phyloP scores from a whole-genome alignment of 495 filamentous ascomycete species.

The Annulohypoxylon moriforme region DNA sequence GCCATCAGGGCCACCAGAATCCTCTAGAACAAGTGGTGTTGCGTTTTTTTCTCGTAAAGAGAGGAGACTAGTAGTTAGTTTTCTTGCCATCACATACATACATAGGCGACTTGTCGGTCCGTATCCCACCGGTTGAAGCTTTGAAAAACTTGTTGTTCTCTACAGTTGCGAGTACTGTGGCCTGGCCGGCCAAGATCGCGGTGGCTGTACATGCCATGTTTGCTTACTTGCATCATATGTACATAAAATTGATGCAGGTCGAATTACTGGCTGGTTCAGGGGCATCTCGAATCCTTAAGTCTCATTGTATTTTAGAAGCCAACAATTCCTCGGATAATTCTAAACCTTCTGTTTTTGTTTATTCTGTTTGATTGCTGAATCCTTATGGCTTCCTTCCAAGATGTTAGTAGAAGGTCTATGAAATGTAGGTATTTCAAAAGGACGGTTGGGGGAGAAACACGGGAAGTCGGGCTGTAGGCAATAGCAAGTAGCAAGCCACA shows the following conservation, averaged over 20 bases:
- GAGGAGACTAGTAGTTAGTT: not conserved
- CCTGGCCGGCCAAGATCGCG: constrained; percentile 13
- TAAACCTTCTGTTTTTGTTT: constrained; percentile 6
- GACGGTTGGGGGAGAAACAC: not conserved
- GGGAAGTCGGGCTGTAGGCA: not conserved
- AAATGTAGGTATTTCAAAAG: not conserved
- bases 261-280: constrained; percentile 15
- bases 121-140: not conserved
- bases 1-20: constrained; percentile 9
- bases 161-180: not conserved
- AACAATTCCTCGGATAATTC: not conserved
- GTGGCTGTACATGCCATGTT: constrained; percentile 11
- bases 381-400: not conserved
- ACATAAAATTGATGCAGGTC: constrained; percentile 24
- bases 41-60: constrained; percentile 13
- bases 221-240: constrained; percentile 33
- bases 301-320: not conserved
- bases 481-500: not conserved
- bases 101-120: not conserved
- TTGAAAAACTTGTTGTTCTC: not conserved
- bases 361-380: not conserved
- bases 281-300: not conserved
- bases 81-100: not conserved
- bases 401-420: not conserved
- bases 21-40: constrained; percentile 15